These are phyloP conservation scores for Moricandia moricandioides DNA, from an alignment of 345 rosid species.

Conservation along the genomic window DNA sequence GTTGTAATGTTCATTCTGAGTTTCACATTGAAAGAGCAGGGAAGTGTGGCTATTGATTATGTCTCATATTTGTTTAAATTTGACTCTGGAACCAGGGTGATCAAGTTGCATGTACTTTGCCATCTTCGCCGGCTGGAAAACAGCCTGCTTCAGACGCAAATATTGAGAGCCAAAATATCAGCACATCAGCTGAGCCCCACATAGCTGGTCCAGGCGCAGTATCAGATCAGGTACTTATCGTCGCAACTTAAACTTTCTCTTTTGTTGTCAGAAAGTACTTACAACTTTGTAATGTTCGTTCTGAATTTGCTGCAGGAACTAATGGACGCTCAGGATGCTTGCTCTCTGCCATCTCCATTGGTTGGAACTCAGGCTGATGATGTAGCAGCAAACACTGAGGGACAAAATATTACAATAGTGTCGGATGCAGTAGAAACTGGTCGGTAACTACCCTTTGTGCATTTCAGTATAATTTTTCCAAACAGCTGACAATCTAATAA, in stretches of 20 bases:
- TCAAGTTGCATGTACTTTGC: slow-evolving; percentile 25
- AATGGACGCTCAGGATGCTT: slow-evolving; percentile 20
- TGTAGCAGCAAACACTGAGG: slow-evolving; percentile 7
- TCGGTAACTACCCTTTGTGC: not conserved
- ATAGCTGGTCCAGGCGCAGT: slow-evolving; percentile 15
- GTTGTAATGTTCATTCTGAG: slow-evolving; percentile 1
- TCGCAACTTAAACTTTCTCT: not conserved
- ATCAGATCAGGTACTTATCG: slow-evolving; percentile 24
- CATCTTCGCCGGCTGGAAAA: slow-evolving; percentile 23
- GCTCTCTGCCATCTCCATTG: slow-evolving; percentile 23
- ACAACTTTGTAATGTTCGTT: slow-evolving; percentile 10
- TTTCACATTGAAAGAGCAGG: not conserved
- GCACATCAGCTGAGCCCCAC: slow-evolving; percentile 27
- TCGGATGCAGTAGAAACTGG: slow-evolving; percentile 14
- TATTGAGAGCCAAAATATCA: slow-evolving; percentile 19
- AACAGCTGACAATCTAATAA: not conserved
- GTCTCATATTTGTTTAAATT: slow-evolving; percentile 5
- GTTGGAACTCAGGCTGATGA: slow-evolving; percentile 28
- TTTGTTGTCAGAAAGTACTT: slow-evolving; percentile 1
- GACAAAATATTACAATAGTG: slow-evolving; percentile 12
- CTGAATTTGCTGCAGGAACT: not conserved
- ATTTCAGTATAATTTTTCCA: not conserved
- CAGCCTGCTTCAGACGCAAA: slow-evolving; percentile 13
- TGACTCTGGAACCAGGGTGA: slow-evolving; percentile 21
- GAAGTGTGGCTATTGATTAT: slow-evolving; percentile 12